Base-by-base conservation (phyloP, 106 monocot genomes). In the Acorus calamus region DNA sequence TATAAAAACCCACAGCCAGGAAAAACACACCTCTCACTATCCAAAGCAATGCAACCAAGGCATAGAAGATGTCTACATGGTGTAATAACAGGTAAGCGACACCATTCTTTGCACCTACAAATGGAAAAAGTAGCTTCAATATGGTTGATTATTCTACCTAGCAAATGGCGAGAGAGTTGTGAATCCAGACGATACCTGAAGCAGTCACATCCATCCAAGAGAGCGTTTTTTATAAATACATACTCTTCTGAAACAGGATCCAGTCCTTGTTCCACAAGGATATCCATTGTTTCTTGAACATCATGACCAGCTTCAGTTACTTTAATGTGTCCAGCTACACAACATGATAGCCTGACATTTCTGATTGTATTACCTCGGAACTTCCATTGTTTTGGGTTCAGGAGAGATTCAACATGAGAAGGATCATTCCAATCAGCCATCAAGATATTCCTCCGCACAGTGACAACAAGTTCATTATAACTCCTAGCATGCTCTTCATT, bases 381-480 rank as follows among this genome's bases (percentile, higher is more conserved):
- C 71, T 88, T 91, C 96, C 96, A 98, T 55, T 98, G 96, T 64
- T 88, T 91, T 42, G 96, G 91, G 70, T 98, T 98, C n/a, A 98
- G 76, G 61, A 98, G 88, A 62, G 96, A 98, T 75, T 98, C 96
- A 65, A 92, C 85, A 79, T 98, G 96, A 70, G 96, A 91, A 67
- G 96, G 96, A 78, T 98, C 96, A 79, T 98, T 98, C 96, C 96
- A 98, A 50, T 98, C 96, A 42, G 96, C 96, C 82, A 91, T 88
- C 57, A 98, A 70, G 56, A 98, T 98, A 75, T 98, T 98, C 44
- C 96, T 82, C 13, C 91, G 70, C 13, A 92, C 85, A 67, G 96
- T 98, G 53, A 77, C 71, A 44, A 79, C 91, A 9, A 98, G 74
- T 74, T 98, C 96, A 78, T 98, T 98, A 60, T 98, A 98, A 71